Conservation (phyloP, 2,329 filamentous ascomycete genomes). For the Saccharata proteae region DNA sequence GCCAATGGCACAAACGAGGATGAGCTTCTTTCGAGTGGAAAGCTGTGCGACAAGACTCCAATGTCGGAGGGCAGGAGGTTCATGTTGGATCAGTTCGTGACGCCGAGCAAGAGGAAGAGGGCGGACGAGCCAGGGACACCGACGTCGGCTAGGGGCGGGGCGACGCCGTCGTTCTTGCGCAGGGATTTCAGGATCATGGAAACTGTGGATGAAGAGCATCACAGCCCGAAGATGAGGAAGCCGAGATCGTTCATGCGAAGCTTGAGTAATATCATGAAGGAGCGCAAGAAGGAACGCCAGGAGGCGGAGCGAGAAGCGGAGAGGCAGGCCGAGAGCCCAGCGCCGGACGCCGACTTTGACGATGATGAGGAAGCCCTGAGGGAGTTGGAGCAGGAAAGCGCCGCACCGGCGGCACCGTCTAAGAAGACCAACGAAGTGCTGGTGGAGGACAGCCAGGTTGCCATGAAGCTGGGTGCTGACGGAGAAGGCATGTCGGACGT, state of each 20-base stretch:
- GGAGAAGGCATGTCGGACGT: slow-evolving; percentile 44
- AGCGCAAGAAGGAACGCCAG: slow-evolving; percentile 14
- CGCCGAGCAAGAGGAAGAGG: slow-evolving; percentile 45
- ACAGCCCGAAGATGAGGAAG: slow-evolving; percentile 34
- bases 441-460: slow-evolving; percentile 31
- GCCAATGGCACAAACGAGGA: slow-evolving; percentile 7
- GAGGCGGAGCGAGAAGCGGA: slow-evolving; percentile 27
- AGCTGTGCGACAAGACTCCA: slow-evolving; percentile 31
- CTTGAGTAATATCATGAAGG: slow-evolving; percentile 7
- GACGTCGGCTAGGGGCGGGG: slow-evolving; percentile 16
- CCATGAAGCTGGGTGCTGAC: slow-evolving; percentile 35
- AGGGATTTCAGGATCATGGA: slow-evolving; percentile 38
- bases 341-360: slow-evolving; percentile 37
- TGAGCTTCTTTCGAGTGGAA: slow-evolving; percentile 18
- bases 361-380: slow-evolving; percentile 63
- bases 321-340: slow-evolving; percentile 39
- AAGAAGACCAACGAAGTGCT: slow-evolving; percentile 21
- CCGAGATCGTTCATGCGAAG: slow-evolving; percentile 19
- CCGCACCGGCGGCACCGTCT: slow-evolving; percentile 15
- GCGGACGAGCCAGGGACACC: slow-evolving; percentile 25
- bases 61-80: slow-evolving; percentile 47
- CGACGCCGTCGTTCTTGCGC: slow-evolving; percentile 59
- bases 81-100: slow-evolving; percentile 51
- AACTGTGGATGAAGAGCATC: slow-evolving; percentile 42
- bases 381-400: slow-evolving; percentile 49